phyloP scores from a whole-genome alignment of 805 yeast genomes.

The Komagataella kurtzmanii region DNA sequence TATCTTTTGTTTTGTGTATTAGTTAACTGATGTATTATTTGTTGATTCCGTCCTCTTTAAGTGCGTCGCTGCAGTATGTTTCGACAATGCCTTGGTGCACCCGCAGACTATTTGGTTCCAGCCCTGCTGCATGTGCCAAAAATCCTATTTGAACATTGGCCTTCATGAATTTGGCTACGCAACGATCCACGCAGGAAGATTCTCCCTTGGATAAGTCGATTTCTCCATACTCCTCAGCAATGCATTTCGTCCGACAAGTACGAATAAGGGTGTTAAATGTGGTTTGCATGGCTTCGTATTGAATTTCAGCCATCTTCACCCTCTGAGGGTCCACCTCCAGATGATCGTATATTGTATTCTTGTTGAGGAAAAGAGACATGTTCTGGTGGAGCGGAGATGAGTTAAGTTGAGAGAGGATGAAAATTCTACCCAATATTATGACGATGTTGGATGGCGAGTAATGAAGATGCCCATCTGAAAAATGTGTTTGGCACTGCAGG shows the following conservation, averaged over 20 bases:
- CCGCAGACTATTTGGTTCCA: conserved; percentile 27
- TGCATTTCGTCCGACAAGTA: conserved; percentile 64
- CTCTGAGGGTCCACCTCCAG: conserved; percentile 47
- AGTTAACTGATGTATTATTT: not conserved
- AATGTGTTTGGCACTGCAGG: not conserved
- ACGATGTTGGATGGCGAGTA: not conserved
- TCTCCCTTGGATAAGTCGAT: conserved; percentile 80
- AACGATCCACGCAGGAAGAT: conserved; percentile 67
- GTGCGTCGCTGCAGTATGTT: conserved; percentile 6
- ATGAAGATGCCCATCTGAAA: not conserved
- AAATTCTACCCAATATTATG: not conserved
- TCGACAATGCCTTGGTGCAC: conserved; percentile 14
- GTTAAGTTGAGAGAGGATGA: not conserved
- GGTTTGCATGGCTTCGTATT: conserved; percentile 47
- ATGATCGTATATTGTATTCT: conserved; percentile 23
- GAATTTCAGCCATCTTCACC: conserved; percentile 51
- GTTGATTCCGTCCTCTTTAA: not conserved
- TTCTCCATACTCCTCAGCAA: conserved; percentile 79
- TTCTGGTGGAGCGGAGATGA: not conserved
- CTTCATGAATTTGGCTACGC: conserved; percentile 72
- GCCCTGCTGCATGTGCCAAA: conserved; percentile 26
- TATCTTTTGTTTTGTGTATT: not conserved
- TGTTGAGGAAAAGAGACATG: conserved; percentile 57
- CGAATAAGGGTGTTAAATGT: conserved; percentile 44
- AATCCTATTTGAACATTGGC: conserved; percentile 55